These are phyloP conservation scores for Globisporangium recalcitrans DNA, from an alignment of 352 stramenopile species.

Conservation along the genomic window DNA sequence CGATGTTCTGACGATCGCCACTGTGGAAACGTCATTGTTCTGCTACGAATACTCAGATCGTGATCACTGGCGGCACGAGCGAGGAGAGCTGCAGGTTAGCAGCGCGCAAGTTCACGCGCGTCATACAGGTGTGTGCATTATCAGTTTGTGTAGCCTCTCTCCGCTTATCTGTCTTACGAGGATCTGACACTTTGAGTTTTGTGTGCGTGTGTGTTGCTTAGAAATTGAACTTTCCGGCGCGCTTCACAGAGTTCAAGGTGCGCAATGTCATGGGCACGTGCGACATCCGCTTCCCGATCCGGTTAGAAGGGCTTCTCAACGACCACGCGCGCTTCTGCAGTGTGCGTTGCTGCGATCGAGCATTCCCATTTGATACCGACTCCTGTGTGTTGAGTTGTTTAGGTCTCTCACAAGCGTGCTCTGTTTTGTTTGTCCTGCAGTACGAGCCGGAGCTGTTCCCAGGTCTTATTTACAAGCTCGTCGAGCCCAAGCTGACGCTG, in stretches of 20 bases:
- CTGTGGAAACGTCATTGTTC: neutral
- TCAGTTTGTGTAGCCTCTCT: neutral
- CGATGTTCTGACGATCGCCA: neutral
- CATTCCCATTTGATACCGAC: neutral
- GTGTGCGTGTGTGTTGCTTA: conserved; percentile 15
- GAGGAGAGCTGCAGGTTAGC: conserved; percentile 80
- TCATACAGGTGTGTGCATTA: conserved; percentile 54
- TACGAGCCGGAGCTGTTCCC: conserved; percentile 99
- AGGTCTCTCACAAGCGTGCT: neutral
- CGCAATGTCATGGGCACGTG: conserved; percentile 98
- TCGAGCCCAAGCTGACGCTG: conserved; percentile 96
- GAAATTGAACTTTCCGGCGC: conserved; percentile 86
- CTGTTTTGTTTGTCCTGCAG: conserved; percentile 13
- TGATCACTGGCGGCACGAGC: conserved; percentile 81
- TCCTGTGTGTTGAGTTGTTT: neutral
- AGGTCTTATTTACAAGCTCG: conserved; percentile 98
- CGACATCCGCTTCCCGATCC: conserved; percentile 97
- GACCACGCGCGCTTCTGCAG: conserved; percentile 94
- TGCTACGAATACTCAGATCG: conserved; percentile 39
- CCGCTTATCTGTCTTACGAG: neutral
- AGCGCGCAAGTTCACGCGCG: conserved; percentile 80
- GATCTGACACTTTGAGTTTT: neutral
- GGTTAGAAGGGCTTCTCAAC: conserved; percentile 97
- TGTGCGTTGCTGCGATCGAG: conserved; percentile 39
- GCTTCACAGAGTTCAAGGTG: conserved; percentile 89